Percentiles rank a stretch among this genome's conserved stretches.
These are phyloP conservation scores for Plasmodium gonderi DNA, from an alignment of 169 alveolate genomes.

Conservation along the genomic window DNA sequence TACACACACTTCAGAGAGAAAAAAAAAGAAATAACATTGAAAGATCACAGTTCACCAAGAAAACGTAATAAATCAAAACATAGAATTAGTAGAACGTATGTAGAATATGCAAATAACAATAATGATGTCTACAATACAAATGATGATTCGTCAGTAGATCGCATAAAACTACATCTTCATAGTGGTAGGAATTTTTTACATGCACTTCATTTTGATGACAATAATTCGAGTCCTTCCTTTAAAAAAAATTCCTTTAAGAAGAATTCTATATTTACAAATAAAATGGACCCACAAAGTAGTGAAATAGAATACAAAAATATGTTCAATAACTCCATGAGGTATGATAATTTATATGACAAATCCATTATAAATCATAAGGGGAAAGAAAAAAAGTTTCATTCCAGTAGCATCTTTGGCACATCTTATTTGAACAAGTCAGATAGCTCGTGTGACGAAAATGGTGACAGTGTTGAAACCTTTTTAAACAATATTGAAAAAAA, in stretches of 20 bases:
- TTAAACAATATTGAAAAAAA: conserved; percentile 9
- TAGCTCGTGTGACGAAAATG: conserved; percentile 11
- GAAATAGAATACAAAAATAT: background rate
- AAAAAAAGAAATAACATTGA: background rate
- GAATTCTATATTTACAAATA: background rate
- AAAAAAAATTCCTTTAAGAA: background rate
- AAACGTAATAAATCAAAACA: background rate
- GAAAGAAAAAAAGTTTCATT: background rate
- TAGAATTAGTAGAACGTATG: background rate
- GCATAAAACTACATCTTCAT: background rate
- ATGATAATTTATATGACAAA: background rate
- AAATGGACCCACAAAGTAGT: background rate
- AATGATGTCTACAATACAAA: background rate
- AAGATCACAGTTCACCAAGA: background rate
- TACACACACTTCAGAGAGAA: background rate
- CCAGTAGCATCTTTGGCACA: background rate
- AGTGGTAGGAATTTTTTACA: background rate
- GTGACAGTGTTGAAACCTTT: background rate
- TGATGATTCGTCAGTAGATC: background rate
- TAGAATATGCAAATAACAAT: background rate
- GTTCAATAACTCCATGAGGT: conserved; percentile 5
- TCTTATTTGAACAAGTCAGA: background rate
- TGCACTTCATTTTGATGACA: background rate
- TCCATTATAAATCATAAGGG: background rate
- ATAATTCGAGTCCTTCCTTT: background rate